Evolutionary conservation across 2,329 filamentous ascomycete species (phyloP).

Genomic region (Microdochium nivale): DNA sequence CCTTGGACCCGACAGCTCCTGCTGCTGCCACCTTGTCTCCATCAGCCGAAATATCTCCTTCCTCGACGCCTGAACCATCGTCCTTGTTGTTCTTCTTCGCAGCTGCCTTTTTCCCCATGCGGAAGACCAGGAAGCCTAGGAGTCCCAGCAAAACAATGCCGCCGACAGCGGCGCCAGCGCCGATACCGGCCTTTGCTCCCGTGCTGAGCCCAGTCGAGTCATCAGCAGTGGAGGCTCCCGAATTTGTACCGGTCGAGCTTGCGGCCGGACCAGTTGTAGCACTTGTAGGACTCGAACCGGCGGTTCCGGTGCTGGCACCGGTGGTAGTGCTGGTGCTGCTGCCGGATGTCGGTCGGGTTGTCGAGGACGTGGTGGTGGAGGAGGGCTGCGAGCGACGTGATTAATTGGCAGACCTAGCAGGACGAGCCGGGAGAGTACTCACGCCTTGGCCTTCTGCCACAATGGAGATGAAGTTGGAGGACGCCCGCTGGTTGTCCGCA

Average conservation of each 20-base stretch:
- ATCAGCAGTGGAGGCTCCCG: not conserved
- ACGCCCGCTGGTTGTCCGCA: not conserved
- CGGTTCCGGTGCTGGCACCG: not conserved
- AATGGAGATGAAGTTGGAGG: not conserved
- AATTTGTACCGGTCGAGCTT: not conserved
- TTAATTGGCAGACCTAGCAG: not conserved
- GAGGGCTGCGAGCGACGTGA: not conserved
- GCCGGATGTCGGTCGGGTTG: not conserved
- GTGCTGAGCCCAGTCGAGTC: not conserved
- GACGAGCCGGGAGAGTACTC: not conserved
- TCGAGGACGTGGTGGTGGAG: not conserved
- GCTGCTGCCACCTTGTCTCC: not conserved
- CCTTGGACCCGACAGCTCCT: not conserved
- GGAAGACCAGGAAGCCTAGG: slow-evolving; percentile 1
- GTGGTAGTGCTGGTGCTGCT: not conserved
- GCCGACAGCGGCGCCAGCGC: slow-evolving; percentile 1
- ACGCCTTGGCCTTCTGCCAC: not conserved
- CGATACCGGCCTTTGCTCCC: slow-evolving; percentile 2
- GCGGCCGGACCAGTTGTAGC: not conserved
- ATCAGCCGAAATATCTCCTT: not conserved
- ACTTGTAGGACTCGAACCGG: not conserved
- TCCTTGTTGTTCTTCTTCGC: not conserved
- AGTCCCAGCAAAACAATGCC: not conserved
- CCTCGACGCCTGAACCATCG: not conserved
- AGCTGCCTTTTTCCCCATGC: slow-evolving; percentile 2